A percentile compares a stretch with the other conserved stretches of the same genome.
Evolutionary conservation across 495 filamentous ascomycete genomes (phyloP).

Genomic region (Parmelia sp.): DNA sequence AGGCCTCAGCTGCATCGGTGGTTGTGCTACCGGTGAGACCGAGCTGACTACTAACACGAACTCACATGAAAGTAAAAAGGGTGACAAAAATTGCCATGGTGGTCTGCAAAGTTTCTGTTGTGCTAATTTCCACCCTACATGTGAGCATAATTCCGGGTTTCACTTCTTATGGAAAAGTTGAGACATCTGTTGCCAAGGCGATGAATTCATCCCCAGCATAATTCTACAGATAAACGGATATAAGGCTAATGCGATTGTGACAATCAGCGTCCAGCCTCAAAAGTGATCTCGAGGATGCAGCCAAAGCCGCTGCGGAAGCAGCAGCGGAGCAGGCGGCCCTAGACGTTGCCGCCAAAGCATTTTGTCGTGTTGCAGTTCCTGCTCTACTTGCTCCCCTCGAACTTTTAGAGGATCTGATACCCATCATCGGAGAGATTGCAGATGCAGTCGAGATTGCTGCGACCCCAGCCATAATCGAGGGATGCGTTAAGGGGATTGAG

Average conservation of each 20-base stretch:
- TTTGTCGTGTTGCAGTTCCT: conserved; percentile 29
- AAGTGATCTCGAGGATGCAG: conserved; percentile 24
- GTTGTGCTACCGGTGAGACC: conserved; percentile 25
- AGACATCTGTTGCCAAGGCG: no score
- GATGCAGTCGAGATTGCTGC: conserved; percentile 18
- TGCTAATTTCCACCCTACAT: no score
- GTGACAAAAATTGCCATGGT: conserved; percentile 26
- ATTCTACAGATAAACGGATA: no score
- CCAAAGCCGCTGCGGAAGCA: conserved; percentile 24
- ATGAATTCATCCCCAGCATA: no score
- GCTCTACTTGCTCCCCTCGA: conserved; percentile 27
- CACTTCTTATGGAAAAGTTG: no score
- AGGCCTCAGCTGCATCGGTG: conserved; percentile 24
- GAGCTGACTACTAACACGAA: conserved; percentile 25
- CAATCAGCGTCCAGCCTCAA: no score
- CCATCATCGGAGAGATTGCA: conserved; percentile 18
- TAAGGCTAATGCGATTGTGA: no score
- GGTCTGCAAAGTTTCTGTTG: conserved; percentile 29
- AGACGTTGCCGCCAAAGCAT: conserved; percentile 29
- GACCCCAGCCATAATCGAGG: conserved; percentile 22
- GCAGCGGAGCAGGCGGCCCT: conserved; percentile 25
- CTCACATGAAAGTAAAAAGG: conserved; percentile 21
- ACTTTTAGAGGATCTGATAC: conserved; percentile 25
- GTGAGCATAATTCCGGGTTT: no score
- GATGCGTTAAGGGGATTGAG: conserved; percentile 27